Percentiles rank a stretch among this genome's conserved stretches.
Conservation (phyloP, 1,284 basidiomycete genomes). For the Trametes versicolor region DNA sequence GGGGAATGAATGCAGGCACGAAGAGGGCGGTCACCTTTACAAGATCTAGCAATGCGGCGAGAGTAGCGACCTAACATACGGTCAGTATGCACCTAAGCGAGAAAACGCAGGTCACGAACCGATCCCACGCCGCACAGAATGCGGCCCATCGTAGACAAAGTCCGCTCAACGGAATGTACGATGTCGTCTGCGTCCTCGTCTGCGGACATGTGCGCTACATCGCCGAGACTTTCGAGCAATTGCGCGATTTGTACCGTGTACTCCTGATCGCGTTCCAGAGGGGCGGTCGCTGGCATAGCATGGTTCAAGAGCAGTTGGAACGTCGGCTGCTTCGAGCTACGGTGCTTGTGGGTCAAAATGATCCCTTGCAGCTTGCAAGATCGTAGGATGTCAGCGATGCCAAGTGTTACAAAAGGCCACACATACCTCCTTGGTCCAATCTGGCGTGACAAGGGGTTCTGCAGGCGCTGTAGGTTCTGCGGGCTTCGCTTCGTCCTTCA, state of each 20-base stretch:
- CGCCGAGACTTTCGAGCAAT: conserved; percentile 60
- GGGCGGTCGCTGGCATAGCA: conserved; percentile 40
- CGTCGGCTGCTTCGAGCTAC: conserved; percentile 52
- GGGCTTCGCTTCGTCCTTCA: conserved; percentile 41
- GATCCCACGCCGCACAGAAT: conserved; percentile 48
- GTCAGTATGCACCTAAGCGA: conserved; percentile 14
- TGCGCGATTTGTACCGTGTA: conserved; percentile 54
- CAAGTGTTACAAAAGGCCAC: neutral
- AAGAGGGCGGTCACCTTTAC: conserved; percentile 56
- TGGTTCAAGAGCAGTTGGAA: conserved; percentile 65
- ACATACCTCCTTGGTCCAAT: conserved; percentile 64
- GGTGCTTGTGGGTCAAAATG: conserved; percentile 61
- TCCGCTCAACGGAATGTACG: conserved; percentile 24
- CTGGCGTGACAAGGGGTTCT: conserved; percentile 36
- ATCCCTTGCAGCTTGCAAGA: conserved; percentile 61
- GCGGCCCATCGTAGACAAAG: conserved; percentile 32
- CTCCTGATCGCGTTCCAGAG: conserved; percentile 41
- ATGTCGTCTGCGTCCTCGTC: conserved; percentile 26
- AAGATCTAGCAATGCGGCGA: conserved; percentile 64
- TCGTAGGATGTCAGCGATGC: neutral
- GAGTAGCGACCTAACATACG: conserved; percentile 50
- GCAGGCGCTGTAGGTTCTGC: conserved; percentile 34
- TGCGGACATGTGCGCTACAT: conserved; percentile 26
- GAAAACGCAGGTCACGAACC: conserved; percentile 47
- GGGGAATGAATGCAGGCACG: conserved; percentile 57